Percentiles rank a stretch among this genome's conserved stretches.
phyloP scores from a whole-genome alignment of 768 basidiomycete genomes.

The Podaxis pistillaris region DNA sequence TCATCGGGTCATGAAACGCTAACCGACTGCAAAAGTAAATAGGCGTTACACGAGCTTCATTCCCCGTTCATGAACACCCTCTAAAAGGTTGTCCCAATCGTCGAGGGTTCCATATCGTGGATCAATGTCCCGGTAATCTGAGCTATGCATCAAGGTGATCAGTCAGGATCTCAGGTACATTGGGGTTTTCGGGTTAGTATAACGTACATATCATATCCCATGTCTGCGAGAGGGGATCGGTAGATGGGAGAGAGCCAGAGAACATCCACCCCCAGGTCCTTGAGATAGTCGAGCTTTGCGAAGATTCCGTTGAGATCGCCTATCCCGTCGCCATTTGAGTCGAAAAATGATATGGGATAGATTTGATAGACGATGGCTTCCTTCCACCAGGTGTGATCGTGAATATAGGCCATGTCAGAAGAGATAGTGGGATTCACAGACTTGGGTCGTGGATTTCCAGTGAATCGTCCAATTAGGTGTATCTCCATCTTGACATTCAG shows the following conservation, averaged over 20 bases:
- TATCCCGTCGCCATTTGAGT: constrained; percentile 69
- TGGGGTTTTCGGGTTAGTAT: background rate
- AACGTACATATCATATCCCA: constrained; percentile 71
- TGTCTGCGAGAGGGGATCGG: constrained; percentile 63
- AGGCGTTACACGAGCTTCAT: constrained; percentile 65
- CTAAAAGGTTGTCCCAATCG: constrained; percentile 56
- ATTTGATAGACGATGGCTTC: constrained; percentile 62
- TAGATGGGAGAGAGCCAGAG: constrained; percentile 77
- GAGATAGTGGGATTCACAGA: background rate
- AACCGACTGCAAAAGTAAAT: background rate
- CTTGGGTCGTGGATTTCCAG: background rate
- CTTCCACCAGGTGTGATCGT: constrained; percentile 51
- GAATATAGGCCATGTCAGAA: constrained; percentile 6
- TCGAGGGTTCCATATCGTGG: constrained; percentile 60
- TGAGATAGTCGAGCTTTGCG: constrained; percentile 65
- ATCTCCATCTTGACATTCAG: background rate
- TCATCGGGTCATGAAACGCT: constrained; percentile 6
- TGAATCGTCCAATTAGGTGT: background rate
- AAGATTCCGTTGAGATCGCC: constrained; percentile 71
- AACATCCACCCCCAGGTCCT: constrained; percentile 63
- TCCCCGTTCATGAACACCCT: constrained; percentile 54
- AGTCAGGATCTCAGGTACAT: background rate
- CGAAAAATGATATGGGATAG: constrained; percentile 68
- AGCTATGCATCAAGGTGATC: constrained; percentile 31
- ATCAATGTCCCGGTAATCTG: constrained; percentile 65